phyloP scores from a whole-genome alignment of 257 asterid species.

The Gentiana dahurica region DNA sequence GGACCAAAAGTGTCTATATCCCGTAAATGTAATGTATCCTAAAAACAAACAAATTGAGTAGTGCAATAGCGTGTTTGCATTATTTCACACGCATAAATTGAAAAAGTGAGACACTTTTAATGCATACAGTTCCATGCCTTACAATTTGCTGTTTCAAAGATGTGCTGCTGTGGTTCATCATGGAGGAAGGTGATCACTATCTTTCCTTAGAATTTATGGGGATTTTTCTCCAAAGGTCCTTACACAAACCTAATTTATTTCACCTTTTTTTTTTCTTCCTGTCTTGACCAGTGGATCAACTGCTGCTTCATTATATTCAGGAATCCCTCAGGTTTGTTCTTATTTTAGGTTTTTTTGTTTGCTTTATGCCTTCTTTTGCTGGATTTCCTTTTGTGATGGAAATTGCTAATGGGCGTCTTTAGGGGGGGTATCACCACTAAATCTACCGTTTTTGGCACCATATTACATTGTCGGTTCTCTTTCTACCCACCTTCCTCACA shows the following conservation, averaged over 20 bases:
- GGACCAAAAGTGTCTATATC: no score
- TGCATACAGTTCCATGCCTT: slow-evolving; percentile 52
- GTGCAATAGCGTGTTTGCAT: no score
- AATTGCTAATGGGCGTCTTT: no score
- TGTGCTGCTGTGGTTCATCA: slow-evolving; percentile 91
- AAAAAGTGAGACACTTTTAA: background rate
- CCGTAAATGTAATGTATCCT: background rate
- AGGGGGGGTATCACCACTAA: no score
- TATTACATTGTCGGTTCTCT: background rate
- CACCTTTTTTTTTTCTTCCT: slow-evolving; percentile 9
- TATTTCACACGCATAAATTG: no score
- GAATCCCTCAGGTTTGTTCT: slow-evolving; percentile 84
- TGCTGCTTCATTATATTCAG: slow-evolving; percentile 79
- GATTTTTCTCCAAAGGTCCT: background rate
- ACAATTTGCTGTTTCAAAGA: slow-evolving; percentile 77
- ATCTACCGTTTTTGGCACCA: background rate
- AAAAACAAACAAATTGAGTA: no score
- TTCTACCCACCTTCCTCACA: background rate
- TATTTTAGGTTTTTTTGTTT: slow-evolving; percentile 9
- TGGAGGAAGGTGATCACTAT: slow-evolving; percentile 72
- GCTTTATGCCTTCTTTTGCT: background rate
- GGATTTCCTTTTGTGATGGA: no score
- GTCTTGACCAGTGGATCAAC: slow-evolving; percentile 70
- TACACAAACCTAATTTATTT: slow-evolving; percentile 8
- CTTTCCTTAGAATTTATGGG: slow-evolving; percentile 5